Base-by-base conservation (phyloP, 2,329 filamentous ascomycete genomes). In the Ophiostoma triangulosporum region DNA sequence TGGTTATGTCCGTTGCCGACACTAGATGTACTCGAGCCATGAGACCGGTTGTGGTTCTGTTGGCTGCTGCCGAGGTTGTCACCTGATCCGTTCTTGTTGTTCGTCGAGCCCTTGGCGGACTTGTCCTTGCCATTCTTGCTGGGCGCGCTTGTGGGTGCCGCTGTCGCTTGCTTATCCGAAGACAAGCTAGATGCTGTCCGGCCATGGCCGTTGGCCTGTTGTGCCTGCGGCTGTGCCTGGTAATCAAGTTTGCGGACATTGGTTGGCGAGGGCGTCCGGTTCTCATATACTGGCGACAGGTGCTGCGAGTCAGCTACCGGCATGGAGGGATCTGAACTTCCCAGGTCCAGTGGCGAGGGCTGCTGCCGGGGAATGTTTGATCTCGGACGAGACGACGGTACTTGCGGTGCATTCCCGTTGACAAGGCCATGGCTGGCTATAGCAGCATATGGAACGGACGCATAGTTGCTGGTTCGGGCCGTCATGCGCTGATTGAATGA, bases 271-370 rank as follows among this genome's bases (percentile, higher is more conserved):
- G 84, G 83, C 0, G 82, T 84, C n/a, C 77, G 74, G 6, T 78
- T 76, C 67, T 89, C 86, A 52, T 84, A 84, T 0, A 89, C 85
- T 0, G 86, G 86, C 0, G 86, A 89, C 2, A 90, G 71, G 59
- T 74, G 75, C 40, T 55, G 54, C 12, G 46, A 62, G 8, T 78
- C 75, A 8, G 69, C 65, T 4, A 65, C 62, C 51, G 68, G 65
- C 11, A 70, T 60, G 22, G 68, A 66, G 20, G 68, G 67, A 31
- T 73, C 71, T 3, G 70, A 68, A 36, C 74, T 72, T 1, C 76
- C 77, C 14, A 80, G 69, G 59, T 81, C 77, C 17, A 80, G 65
- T 6, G 77, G 75, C 14, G 76, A 75, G 43, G 74, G 73, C 24
- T 69, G 73, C 22, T 69, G 66, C 11, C 72, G 70, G 4, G 66